Evolutionary conservation across 1,284 basidiomycete genomes (phyloP).

Genomic region (Ganoderma multipileum): DNA sequence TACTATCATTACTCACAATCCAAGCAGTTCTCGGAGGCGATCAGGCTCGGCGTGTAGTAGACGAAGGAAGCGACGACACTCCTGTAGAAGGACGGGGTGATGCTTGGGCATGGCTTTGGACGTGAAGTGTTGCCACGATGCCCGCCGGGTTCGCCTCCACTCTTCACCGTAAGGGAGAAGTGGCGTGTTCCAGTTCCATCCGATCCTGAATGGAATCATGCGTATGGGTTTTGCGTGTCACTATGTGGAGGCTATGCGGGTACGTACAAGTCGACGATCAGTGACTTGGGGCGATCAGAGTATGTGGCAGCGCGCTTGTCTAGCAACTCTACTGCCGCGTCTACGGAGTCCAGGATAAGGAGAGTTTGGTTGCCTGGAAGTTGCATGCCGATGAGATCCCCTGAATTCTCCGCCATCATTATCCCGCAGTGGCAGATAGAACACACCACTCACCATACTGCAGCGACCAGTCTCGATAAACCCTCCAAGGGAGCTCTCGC

Average conservation of each 20-base stretch:
- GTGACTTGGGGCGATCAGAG: constrained; percentile 19
- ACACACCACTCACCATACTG: constrained; percentile 13
- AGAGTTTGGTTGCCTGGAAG: constrained; percentile 13
- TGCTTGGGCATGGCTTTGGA: constrained; percentile 14
- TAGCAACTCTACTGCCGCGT: constrained; percentile 14
- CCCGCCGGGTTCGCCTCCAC: constrained; percentile 18
- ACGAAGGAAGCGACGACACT: constrained; percentile 14
- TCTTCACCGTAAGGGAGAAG: constrained; percentile 18
- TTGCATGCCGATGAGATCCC: constrained; percentile 13
- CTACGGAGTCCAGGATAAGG: constrained; percentile 14
- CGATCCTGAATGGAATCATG: not conserved
- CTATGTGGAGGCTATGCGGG: not conserved
- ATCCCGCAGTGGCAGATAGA: too few species aligned
- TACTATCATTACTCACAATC: constrained; percentile 8
- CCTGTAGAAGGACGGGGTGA: constrained; percentile 10
- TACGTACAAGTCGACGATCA: constrained; percentile 14
- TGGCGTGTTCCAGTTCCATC: constrained; percentile 22
- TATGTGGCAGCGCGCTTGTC: constrained; percentile 20
- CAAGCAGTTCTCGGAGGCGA: constrained; percentile 12
- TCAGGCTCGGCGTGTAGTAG: constrained; percentile 13
- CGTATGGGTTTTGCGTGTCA: not conserved
- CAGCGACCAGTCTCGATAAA: constrained; percentile 14
- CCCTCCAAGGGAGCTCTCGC: constrained; percentile 11
- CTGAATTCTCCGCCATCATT: not conserved
- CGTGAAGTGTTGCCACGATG: constrained; percentile 15